These are phyloP conservation scores for Puccinia polysora DNA, from an alignment of 1,284 basidiomycete species.

Conservation along the genomic window DNA sequence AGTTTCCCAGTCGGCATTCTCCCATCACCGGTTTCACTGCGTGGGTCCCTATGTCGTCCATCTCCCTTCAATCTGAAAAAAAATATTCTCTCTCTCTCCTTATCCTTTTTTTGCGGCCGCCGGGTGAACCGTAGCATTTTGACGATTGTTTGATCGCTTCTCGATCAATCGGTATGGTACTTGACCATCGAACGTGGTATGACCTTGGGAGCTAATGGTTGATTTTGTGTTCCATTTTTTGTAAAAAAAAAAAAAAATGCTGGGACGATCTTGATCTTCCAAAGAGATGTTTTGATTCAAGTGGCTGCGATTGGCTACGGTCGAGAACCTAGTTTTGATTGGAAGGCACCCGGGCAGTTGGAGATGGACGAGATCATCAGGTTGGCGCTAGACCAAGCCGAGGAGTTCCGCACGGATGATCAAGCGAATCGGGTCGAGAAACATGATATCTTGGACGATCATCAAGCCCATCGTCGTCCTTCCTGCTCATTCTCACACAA, in stretches of 20 bases:
- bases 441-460: conserved; percentile 28
- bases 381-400: conserved; percentile 12
- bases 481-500: too few relatives aligned
- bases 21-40: conserved; percentile 37
- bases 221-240: too few relatives aligned
- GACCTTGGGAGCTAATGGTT: not conserved
- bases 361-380: conserved; percentile 20
- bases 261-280: not conserved
- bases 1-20: conserved; percentile 29
- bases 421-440: conserved; percentile 4
- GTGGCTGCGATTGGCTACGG: conserved; percentile 20
- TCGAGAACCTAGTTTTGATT: conserved; percentile 19
- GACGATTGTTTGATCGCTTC: not conserved
- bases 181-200: not conserved
- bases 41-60: conserved; percentile 8
- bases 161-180: not conserved
- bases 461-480: too few relatives aligned
- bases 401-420: conserved; percentile 24
- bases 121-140: too few relatives aligned
- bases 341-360: conserved; percentile 10
- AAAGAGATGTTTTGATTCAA: conserved; percentile 27
- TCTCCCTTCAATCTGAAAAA: too few relatives aligned
- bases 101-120: too few relatives aligned
- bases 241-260: too few relatives aligned
- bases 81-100: too few relatives aligned